Evolutionary conservation across 257 asterid species (phyloP).

Genomic region (Solanum sejunctum): DNA sequence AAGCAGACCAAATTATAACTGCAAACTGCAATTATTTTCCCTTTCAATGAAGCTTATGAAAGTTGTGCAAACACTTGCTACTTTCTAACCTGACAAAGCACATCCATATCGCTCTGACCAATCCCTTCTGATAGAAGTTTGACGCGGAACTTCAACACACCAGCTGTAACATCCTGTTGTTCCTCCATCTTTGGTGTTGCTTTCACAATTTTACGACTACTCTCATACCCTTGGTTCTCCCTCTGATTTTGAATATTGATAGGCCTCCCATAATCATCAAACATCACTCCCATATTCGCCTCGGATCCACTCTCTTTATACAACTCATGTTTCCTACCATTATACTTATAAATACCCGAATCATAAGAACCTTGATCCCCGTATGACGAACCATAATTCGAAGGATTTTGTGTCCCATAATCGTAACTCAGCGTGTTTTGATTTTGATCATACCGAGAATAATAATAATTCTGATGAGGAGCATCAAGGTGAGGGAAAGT

Average conservation of each 20-base stretch:
- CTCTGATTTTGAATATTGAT: slow-evolving; percentile 35
- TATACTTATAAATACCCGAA: slow-evolving; percentile 52
- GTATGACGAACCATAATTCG: not conserved
- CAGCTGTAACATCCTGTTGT: slow-evolving; percentile 43
- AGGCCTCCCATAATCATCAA: slow-evolving; percentile 95
- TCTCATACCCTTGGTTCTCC: slow-evolving; percentile 19
- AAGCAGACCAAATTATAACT: not conserved
- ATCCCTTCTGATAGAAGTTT: slow-evolving; percentile 69
- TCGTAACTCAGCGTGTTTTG: slow-evolving; percentile 14
- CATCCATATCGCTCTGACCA: slow-evolving; percentile 70
- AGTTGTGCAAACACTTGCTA: not conserved
- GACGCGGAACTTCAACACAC: slow-evolving; percentile 68
- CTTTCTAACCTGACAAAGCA: slow-evolving; percentile 70
- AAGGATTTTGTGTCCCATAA: slow-evolving; percentile 1
- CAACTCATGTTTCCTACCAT: slow-evolving; percentile 28
- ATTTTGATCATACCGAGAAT: slow-evolving; percentile 14
- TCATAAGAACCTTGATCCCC: slow-evolving; percentile 35
- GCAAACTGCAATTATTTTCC: not conserved
- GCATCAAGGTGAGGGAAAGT: slow-evolving; percentile 40
- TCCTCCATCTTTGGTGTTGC: slow-evolving; percentile 68
- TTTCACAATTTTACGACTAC: slow-evolving; percentile 36
- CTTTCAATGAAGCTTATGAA: not conserved
- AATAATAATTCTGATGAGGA: slow-evolving; percentile 15
- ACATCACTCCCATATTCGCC: slow-evolving; percentile 26
- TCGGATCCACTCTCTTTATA: slow-evolving; percentile 25